Percentiles rank a stretch among this genome's conserved stretches.
Evolutionary conservation across 495 filamentous ascomycete genomes (phyloP).

Genomic region (Aspergillus leporis): DNA sequence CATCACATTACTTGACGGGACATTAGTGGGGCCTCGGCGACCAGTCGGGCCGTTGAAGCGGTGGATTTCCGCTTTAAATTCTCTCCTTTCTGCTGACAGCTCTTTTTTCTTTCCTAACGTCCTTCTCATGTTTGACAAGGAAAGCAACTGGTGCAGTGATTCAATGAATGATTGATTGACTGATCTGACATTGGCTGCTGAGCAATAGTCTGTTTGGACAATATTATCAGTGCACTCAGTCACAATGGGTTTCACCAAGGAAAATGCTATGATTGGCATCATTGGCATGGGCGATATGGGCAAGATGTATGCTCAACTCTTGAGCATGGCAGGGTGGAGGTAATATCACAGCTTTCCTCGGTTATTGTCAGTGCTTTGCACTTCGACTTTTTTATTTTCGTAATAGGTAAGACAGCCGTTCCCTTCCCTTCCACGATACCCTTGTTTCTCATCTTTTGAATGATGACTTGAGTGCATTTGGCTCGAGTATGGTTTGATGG

Average conservation of each 20-base stretch:
- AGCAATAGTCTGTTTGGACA: neutral
- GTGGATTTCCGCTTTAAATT: conserved; percentile 37
- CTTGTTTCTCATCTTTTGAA: conserved; percentile 38
- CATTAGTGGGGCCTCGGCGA: conserved; percentile 16
- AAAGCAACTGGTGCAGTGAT: neutral
- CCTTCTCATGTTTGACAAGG: neutral
- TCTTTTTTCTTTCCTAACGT: conserved; percentile 10
- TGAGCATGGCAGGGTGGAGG: conserved; percentile 94
- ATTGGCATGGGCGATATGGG: conserved; percentile 99
- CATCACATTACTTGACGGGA: conserved; percentile 13
- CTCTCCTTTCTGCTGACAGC: conserved; percentile 15
- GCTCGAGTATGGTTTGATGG: conserved; percentile 82
- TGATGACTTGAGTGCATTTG: conserved; percentile 99
- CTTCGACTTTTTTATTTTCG: conserved; percentile 17
- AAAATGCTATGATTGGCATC: conserved; percentile 76
- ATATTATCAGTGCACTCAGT: conserved; percentile 9
- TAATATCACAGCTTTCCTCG: conserved; percentile 45
- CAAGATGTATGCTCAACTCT: conserved; percentile 92
- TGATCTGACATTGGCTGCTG: neutral
- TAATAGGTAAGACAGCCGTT: conserved; percentile 32
- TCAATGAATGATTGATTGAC: neutral
- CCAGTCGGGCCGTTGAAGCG: conserved; percentile 38
- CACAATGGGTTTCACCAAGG: conserved; percentile 52
- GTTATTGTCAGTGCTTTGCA: conserved; percentile 13
- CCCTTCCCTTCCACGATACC: conserved; percentile 19